phyloP scores from a whole-genome alignment of 208 protist species.

The Acanthamoeba culbertsoni region DNA sequence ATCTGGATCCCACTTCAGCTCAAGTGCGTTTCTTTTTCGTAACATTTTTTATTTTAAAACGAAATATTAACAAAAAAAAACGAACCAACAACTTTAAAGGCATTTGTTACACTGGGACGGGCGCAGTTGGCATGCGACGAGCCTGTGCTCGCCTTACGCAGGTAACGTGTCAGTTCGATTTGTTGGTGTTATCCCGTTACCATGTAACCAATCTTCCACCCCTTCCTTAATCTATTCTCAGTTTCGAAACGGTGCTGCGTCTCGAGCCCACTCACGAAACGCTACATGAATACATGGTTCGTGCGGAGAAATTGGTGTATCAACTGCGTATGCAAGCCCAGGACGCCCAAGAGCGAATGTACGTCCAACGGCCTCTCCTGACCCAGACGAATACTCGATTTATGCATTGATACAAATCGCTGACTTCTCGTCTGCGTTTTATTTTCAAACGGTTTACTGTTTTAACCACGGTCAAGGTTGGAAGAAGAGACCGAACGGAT shows the following conservation, averaged over 20 bases:
- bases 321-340: not conserved
- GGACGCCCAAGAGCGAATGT: not conserved
- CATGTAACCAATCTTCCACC: not conserved
- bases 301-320: not conserved
- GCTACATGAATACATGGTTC: not conserved
- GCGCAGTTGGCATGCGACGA: slow-evolving; percentile 17
- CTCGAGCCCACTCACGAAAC: slow-evolving; percentile 12
- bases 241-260: not conserved
- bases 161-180: not conserved
- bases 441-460: no score
- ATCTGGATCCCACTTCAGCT: not conserved
- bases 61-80: not conserved
- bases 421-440: no score
- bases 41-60: not conserved
- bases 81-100: not conserved
- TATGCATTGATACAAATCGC: no score
- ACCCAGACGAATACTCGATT: not conserved
- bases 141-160: not conserved
- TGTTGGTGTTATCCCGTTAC: not conserved
- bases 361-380: not conserved
- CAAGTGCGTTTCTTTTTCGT: not conserved
- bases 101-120: not conserved
- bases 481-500: not conserved
- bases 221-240: not conserved
- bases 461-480: no score